A percentile compares a stretch with the other conserved stretches of the same genome.
Conservation (phyloP, 2,329 filamentous ascomycete genomes). For the Didymella sp. region DNA sequence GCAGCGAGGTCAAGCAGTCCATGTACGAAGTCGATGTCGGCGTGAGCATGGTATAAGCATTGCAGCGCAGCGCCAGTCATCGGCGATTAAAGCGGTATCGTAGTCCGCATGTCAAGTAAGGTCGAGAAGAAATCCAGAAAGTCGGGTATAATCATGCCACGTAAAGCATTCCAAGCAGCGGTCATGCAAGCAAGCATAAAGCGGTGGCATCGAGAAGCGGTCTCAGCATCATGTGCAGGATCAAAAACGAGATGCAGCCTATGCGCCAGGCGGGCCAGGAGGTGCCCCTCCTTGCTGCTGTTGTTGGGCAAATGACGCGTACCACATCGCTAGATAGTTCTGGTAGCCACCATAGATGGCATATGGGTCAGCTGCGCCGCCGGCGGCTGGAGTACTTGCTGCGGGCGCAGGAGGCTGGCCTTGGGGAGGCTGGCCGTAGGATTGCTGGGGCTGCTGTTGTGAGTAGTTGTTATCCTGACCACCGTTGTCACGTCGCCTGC, state of each 20-base stretch:
- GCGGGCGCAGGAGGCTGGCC: slow-evolving; percentile 37
- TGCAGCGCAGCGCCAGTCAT: slow-evolving; percentile 33
- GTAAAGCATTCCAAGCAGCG: slow-evolving; percentile 38
- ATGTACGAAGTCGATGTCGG: slow-evolving; percentile 8
- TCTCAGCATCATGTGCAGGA: slow-evolving; percentile 48
- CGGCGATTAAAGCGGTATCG: slow-evolving; percentile 14
- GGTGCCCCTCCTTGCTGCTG: slow-evolving; percentile 46
- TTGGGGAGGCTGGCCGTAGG: slow-evolving; percentile 46
- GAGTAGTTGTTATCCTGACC: slow-evolving; percentile 55
- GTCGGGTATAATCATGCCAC: slow-evolving; percentile 39
- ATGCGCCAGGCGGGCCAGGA: slow-evolving; percentile 47
- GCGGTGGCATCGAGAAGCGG: slow-evolving; percentile 44
- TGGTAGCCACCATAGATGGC: slow-evolving; percentile 84
- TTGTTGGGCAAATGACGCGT: slow-evolving; percentile 69
- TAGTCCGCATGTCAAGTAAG: slow-evolving; percentile 25
- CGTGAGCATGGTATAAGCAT: slow-evolving; percentile 15
- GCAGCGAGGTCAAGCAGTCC: slow-evolving; percentile 17
- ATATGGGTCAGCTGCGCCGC: slow-evolving; percentile 63
- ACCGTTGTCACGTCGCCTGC: slow-evolving; percentile 51
- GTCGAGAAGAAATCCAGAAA: slow-evolving; percentile 21
- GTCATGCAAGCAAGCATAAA: slow-evolving; percentile 51
- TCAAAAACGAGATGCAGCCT: slow-evolving; percentile 43
- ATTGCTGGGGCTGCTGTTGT: slow-evolving; percentile 51
- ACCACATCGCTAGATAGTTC: slow-evolving; percentile 81
- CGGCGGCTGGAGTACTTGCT: slow-evolving; percentile 61